Evolutionary conservation across 306 rosid genomes (phyloP).

Genomic region (Morella rubra): DNA sequence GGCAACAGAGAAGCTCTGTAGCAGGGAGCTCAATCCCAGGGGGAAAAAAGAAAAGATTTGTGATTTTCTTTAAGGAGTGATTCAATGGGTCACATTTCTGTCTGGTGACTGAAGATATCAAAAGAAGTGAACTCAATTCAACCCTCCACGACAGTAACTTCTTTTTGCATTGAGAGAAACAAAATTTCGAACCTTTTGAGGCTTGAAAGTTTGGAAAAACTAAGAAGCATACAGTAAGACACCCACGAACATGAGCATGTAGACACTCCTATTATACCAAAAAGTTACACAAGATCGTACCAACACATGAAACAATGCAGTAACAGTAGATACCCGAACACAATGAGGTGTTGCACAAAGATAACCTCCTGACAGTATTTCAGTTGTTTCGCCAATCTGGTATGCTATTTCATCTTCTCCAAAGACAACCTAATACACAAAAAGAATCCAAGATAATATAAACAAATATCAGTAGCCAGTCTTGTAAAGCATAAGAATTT

Average conservation of each 20-base stretch:
- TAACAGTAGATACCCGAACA: constrained; percentile 59
- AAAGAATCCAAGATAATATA: neutral
- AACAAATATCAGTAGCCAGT: constrained; percentile 21
- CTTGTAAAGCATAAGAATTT: constrained; percentile 8
- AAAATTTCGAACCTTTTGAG: neutral
- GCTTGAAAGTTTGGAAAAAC: neutral
- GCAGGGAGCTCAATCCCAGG: neutral
- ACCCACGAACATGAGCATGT: neutral
- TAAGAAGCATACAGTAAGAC: neutral
- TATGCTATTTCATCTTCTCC: constrained; percentile 88
- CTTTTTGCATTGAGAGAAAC: neutral
- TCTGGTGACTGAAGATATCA: neutral
- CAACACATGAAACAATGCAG: neutral
- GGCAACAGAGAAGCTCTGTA: neutral
- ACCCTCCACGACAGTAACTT: neutral
- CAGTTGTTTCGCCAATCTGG: constrained; percentile 95
- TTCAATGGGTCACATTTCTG: neutral
- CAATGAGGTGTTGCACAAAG: constrained; percentile 99
- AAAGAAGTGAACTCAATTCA: neutral
- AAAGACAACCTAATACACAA: constrained; percentile 58
- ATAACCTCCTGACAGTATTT: constrained; percentile 84
- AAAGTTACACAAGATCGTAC: neutral
- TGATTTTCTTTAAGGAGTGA: neutral
- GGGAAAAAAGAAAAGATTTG: neutral
- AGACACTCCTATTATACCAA: neutral